phyloP scores from a whole-genome alignment of 2,329 filamentous ascomycete species.

The Colletotrichum graminicola region DNA sequence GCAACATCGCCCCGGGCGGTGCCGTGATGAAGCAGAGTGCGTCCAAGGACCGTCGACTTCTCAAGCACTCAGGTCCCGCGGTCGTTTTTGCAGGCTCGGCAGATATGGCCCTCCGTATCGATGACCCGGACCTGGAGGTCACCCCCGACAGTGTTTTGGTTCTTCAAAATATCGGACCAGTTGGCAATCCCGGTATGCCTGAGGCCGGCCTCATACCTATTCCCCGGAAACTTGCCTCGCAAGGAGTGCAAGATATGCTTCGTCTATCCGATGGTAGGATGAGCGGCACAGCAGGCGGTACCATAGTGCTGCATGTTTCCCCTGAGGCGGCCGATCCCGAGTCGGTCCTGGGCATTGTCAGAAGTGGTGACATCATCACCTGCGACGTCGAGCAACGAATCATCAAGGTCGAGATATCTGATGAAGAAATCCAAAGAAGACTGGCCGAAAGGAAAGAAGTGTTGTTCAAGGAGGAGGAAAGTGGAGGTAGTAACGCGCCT shows the following conservation, averaged over 20 bases:
- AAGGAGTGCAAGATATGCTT: conserved; percentile 82
- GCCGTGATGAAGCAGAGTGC: conserved; percentile 94
- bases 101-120: conserved; percentile 76
- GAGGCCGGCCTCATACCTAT: conserved; percentile 76
- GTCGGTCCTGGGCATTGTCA: conserved; percentile 82
- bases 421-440: conserved; percentile 76
- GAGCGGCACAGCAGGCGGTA: conserved; percentile 87
- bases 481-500: conserved; percentile 45
- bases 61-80: conserved; percentile 60
- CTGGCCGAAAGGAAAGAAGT: conserved; percentile 65
- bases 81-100: conserved; percentile 81
- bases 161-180: conserved; percentile 89
- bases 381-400: conserved; percentile 80
- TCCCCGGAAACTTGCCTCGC: conserved; percentile 82
- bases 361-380: conserved; percentile 81
- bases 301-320: conserved; percentile 88
- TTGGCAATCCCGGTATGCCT: conserved; percentile 93
- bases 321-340: conserved; percentile 84
- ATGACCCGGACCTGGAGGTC: conserved; percentile 72
- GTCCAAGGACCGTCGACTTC: conserved; percentile 75
- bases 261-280: conserved; percentile 90
- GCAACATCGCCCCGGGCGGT: conserved; percentile 86
- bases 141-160: conserved; percentile 74
- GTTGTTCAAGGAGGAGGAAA: conserved; percentile 52
- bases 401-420: conserved; percentile 69